Base-by-base conservation (phyloP, 2,329 filamentous ascomycete genomes). In the Monosporascus cannonballus region DNA sequence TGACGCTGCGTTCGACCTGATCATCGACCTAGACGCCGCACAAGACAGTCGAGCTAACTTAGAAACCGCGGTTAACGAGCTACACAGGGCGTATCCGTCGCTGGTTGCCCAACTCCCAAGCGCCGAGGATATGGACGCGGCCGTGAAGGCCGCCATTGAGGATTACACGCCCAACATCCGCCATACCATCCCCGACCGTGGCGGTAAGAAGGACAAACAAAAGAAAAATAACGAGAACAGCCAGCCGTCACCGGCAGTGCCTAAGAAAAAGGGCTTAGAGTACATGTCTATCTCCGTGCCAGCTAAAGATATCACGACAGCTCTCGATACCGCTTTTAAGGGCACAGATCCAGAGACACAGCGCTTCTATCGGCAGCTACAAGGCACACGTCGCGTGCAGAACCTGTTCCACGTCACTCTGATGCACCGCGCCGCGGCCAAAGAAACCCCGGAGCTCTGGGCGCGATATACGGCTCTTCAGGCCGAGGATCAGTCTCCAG, bases 341-440 rank as follows among this genome's bases (percentile, higher is more conserved):
- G 71, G 74, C 6, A 71, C 76, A 6, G 67, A 71, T 3, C 62
- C 81, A 0, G 70, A 83, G 4, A 72, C 80, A 17, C 74, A 81
- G n/a, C 76, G 74, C 22, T 85, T 96, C 64, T 99, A 89, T 74
- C 81, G 80, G 61, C 82, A 89, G 53, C 79, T 99, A 36, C 81
- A 87, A 68, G 79, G 87, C 60, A 80, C 78, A 2, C 80, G 86
- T 20, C 88, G 94, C 51, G 73, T 97, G 6, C 93, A 97, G 69
- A 67, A 79, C n/a, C 79, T 85, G 41, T 99, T 97, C 68, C 94
- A 99, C 67, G 89, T 99, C 53, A 99, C 94, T 0, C 80, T 99
- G 39, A 90, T 96, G 68, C 94, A 99, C 70, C 85, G 86, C 47
- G 84, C 86, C 11, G 76, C 74, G 3, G 74, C 82, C 9, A 75